Percentiles rank a stretch among this genome's conserved stretches.
These are phyloP conservation scores for Novymonas esmeraldas DNA, from an alignment of 208 protist genomes.

Conservation along the genomic window DNA sequence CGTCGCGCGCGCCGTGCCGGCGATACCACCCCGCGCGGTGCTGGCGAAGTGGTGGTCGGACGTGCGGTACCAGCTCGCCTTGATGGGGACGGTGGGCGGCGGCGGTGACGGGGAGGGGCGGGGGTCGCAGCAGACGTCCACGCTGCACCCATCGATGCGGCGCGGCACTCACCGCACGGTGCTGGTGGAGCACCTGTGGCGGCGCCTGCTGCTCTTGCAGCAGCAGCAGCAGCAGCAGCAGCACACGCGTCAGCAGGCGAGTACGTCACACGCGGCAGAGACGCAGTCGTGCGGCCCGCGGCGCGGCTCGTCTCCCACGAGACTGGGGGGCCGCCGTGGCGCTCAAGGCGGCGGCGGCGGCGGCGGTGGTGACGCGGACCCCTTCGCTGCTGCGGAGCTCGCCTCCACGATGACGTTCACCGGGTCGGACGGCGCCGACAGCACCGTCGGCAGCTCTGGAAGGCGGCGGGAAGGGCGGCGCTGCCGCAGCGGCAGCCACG, in stretches of 20 bases:
- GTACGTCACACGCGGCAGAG: too few species aligned
- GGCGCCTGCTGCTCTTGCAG: conserved; percentile 5
- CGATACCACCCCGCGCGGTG: conserved; percentile 14
- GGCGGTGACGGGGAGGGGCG: neutral
- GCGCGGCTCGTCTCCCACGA: neutral
- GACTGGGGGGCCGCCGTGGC: neutral
- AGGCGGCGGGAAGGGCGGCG: too few species aligned
- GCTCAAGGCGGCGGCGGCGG: neutral
- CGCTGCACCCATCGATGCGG: neutral
- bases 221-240: conserved; percentile 7
- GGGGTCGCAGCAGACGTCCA: neutral
- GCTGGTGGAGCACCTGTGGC: conserved; percentile 23
- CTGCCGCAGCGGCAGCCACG: neutral
- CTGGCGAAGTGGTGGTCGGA: conserved; percentile 30
- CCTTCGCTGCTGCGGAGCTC: too few species aligned
- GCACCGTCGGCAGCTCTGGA: too few species aligned
- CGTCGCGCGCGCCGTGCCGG: neutral
- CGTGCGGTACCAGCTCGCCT: conserved; percentile 18
- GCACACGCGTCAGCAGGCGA: conserved; percentile 10
- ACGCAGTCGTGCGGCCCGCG: neutral
- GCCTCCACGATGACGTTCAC: too few species aligned
- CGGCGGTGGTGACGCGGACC: too few species aligned
- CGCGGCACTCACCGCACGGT: conserved; percentile 8
- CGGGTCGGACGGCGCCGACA: too few species aligned
- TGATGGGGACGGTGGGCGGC: neutral